phyloP scores from a whole-genome alignment of 148 eudicot genomes.

The Spergularia marina region DNA sequence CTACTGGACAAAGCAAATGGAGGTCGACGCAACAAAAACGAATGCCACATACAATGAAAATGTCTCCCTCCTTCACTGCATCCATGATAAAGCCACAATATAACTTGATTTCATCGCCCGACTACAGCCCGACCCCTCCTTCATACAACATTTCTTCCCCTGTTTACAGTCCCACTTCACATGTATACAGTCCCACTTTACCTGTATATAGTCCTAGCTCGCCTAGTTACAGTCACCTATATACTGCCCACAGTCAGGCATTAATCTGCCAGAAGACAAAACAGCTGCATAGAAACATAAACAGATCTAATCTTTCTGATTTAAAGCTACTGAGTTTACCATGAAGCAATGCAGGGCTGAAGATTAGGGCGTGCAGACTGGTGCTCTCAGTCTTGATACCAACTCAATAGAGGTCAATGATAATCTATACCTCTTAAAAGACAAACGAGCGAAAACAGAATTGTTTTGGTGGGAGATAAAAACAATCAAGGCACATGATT shows the following conservation, averaged over 20 bases:
- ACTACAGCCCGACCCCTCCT: constrained; percentile 37
- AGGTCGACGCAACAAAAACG: too few species aligned
- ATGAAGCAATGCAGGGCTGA: too few species aligned
- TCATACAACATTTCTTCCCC: constrained; percentile 36
- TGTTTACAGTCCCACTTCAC: constrained; percentile 39
- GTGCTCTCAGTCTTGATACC: background rate
- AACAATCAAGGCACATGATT: background rate
- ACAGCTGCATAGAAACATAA: too few species aligned
- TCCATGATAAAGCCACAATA: too few species aligned
- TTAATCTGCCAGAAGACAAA: too few species aligned
- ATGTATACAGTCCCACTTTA: background rate
- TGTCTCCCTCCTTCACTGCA: too few species aligned
- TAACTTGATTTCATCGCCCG: constrained; percentile 19
- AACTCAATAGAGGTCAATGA: background rate
- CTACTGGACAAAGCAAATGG: too few species aligned
- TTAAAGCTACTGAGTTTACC: too few species aligned
- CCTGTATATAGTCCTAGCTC: constrained; percentile 37
- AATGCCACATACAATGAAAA: too few species aligned
- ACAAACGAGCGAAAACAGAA: background rate
- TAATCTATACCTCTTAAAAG: background rate
- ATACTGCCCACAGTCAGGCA: too few species aligned
- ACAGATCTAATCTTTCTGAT: too few species aligned
- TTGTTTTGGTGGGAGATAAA: background rate
- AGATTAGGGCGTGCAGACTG: too few species aligned
- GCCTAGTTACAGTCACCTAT: constrained; percentile 26